A percentile compares a stretch with the other conserved stretches of the same genome.
phyloP scores from a whole-genome alignment of 768 basidiomycete genomes.

The Dacryopinax primogenitus region DNA sequence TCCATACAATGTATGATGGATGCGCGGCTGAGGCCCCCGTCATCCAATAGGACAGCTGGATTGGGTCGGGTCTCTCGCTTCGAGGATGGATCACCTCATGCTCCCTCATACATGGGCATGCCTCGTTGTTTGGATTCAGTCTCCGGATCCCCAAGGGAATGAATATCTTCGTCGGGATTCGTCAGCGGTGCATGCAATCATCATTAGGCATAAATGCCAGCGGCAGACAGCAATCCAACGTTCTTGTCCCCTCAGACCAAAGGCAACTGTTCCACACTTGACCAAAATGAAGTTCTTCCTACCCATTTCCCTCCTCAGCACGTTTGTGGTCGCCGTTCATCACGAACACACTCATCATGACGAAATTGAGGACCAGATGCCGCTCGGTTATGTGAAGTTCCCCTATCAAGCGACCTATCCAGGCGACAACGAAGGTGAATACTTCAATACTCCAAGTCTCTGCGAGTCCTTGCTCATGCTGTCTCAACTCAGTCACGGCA shows the following conservation, averaged over 20 bases:
- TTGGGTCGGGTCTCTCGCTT: background rate
- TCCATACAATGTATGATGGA: background rate
- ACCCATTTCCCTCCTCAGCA: conserved; percentile 22
- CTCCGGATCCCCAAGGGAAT: background rate
- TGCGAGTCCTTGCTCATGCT: background rate
- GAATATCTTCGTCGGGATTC: background rate
- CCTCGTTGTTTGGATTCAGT: background rate
- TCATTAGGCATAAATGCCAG: background rate
- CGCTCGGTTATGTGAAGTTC: conserved; percentile 52
- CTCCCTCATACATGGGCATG: background rate
- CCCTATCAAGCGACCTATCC: conserved; percentile 51
- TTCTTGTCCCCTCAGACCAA: background rate
- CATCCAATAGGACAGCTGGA: background rate
- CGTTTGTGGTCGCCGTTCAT: conserved; percentile 21
- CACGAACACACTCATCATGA: conserved; percentile 33
- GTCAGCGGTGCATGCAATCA: background rate
- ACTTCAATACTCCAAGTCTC: background rate
- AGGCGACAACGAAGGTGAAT: conserved; percentile 44
- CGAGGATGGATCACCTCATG: background rate
- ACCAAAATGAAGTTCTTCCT: conserved; percentile 13
- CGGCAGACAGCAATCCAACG: background rate
- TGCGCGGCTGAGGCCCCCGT: background rate
- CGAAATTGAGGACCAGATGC: conserved; percentile 38
- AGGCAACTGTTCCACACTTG: background rate
- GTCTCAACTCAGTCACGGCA: background rate